Conservation (phyloP, 2,329 filamentous ascomycete species). For the Talaromyces sp. region DNA sequence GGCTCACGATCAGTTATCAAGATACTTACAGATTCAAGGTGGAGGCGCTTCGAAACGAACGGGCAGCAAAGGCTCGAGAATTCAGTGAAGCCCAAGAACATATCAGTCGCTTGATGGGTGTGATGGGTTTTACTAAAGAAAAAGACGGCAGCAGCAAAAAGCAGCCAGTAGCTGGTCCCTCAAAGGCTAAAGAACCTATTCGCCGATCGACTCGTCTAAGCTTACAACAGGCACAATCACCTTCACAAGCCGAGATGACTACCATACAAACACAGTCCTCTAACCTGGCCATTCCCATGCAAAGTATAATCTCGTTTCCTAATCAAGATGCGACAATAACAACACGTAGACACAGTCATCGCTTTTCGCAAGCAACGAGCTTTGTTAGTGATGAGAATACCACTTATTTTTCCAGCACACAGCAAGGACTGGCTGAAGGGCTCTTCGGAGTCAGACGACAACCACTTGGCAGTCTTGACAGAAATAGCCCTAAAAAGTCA, state of each 20-base stretch:
- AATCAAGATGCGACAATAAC: neutral
- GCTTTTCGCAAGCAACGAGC: neutral
- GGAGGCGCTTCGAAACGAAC: conserved; percentile 34
- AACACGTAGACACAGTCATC: conserved; percentile 2
- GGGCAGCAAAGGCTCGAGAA: conserved; percentile 36
- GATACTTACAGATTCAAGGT: conserved; percentile 23
- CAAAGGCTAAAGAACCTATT: conserved; percentile 18
- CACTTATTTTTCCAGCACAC: neutral
- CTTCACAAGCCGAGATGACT: conserved; percentile 6
- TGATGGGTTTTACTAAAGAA: conserved; percentile 35
- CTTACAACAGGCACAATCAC: conserved; percentile 11
- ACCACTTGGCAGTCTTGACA: conserved; percentile 25
- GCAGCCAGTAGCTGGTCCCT: neutral
- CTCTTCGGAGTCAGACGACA: conserved; percentile 18
- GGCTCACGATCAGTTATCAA: neutral
- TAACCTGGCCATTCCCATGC: neutral
- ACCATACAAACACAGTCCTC: conserved; percentile 7
- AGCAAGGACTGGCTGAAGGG: neutral
- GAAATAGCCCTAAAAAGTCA: conserved; percentile 28
- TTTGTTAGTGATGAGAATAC: neutral
- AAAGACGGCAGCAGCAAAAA: conserved; percentile 14
- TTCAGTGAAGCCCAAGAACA: conserved; percentile 40
- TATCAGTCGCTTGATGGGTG: conserved; percentile 36
- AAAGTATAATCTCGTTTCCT: neutral
- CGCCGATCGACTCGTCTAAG: conserved; percentile 13